phyloP scores from a whole-genome alignment of 768 basidiomycete genomes.

The Coprinopsis cinerea region DNA sequence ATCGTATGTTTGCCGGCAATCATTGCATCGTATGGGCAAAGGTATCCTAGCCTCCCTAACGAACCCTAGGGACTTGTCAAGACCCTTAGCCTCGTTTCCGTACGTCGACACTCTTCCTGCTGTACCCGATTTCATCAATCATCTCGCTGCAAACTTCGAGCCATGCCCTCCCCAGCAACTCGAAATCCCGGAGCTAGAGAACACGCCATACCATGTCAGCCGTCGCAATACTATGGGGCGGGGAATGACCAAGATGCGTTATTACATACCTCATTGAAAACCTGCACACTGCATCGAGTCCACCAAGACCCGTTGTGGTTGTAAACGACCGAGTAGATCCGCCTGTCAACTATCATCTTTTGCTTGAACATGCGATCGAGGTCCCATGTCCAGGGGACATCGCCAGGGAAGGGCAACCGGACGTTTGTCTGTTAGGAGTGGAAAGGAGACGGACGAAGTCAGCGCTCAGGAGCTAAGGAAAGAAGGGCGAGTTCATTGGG shows the following conservation, averaged over 20 bases:
- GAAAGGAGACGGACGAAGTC: background rate
- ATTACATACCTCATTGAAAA: conserved; percentile 38
- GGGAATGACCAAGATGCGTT: background rate
- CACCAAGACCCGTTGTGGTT: conserved; percentile 39
- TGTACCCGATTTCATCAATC: background rate
- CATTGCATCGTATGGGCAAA: background rate
- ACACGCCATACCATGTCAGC: no score
- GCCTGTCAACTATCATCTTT: conserved; percentile 28
- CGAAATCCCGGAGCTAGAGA: conserved; percentile 3
- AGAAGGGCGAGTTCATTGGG: background rate
- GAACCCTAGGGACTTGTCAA: no score
- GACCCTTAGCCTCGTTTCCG: background rate
- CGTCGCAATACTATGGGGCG: no score
- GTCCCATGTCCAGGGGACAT: conserved; percentile 17
- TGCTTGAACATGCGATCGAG: conserved; percentile 21
- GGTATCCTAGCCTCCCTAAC: no score
- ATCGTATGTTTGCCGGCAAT: no score
- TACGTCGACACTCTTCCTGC: background rate
- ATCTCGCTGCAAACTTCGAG: conserved; percentile 4
- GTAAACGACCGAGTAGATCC: conserved; percentile 29
- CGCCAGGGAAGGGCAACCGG: conserved; percentile 31
- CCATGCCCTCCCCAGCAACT: conserved; percentile 3
- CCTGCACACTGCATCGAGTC: conserved; percentile 41
- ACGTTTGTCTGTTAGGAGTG: conserved; percentile 30
- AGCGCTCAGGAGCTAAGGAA: background rate